Percentiles rank a stretch among this genome's conserved stretches.
Conservation (phyloP, 139 green algal genomes). For the Picochlorum sp. region DNA sequence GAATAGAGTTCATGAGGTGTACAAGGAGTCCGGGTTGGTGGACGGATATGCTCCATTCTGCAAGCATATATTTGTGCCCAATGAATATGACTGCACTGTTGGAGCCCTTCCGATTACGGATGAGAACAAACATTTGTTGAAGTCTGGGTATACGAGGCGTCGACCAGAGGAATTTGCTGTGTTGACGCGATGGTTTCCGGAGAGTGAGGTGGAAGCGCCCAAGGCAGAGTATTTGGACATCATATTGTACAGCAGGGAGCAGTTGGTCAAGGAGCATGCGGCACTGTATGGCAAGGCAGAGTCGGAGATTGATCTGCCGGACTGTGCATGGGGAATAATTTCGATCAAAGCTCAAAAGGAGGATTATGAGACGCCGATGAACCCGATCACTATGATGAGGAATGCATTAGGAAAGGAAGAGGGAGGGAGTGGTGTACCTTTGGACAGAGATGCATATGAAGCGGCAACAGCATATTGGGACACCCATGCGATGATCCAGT, state of each 20-base stretch:
- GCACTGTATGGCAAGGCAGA: slow-evolving; percentile 42
- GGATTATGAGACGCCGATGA: slow-evolving; percentile 78
- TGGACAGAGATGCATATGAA: slow-evolving; percentile 70
- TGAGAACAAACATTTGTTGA: slow-evolving; percentile 63
- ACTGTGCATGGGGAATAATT: slow-evolving; percentile 90
- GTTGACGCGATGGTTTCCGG: slow-evolving; percentile 65
- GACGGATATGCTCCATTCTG: slow-evolving; percentile 94
- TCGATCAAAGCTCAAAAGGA: slow-evolving; percentile 77
- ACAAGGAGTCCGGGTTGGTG: slow-evolving; percentile 38
- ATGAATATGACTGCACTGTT: slow-evolving; percentile 62
- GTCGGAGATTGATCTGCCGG: slow-evolving; percentile 25
- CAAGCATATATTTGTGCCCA: slow-evolving; percentile 91
- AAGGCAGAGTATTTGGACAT: slow-evolving; percentile 79
- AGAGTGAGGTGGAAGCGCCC: slow-evolving; percentile 33
- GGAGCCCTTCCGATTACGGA: slow-evolving; percentile 62
- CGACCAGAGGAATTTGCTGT: slow-evolving; percentile 79
- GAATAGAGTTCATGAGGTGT: slow-evolving; percentile 40
- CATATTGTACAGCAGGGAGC: slow-evolving; percentile 89
- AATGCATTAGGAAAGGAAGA: slow-evolving; percentile 85
- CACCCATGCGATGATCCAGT: slow-evolving; percentile 57
- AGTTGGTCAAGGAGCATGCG: slow-evolving; percentile 71
- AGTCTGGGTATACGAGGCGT: slow-evolving; percentile 58
- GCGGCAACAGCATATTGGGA: slow-evolving; percentile 75
- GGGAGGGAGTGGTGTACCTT: slow-evolving; percentile 77
- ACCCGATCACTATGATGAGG: slow-evolving; percentile 94